Evolutionary conservation across 2,329 filamentous ascomycete genomes (phyloP).

Genomic region (Colletotrichum kahawae): DNA sequence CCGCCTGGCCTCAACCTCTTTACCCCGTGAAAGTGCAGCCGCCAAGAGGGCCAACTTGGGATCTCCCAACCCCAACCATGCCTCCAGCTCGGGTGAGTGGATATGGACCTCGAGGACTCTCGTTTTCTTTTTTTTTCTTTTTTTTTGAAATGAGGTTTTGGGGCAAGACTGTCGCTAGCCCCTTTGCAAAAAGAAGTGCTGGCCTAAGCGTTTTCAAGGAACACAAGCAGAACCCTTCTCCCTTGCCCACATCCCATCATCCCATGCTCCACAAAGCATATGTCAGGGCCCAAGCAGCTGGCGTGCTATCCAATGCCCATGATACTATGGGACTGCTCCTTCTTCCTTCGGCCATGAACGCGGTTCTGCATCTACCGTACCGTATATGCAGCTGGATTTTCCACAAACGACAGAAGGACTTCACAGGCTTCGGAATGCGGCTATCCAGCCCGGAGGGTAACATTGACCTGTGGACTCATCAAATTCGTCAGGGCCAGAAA

Average conservation of each 20-base stretch:
- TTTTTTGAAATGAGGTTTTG: not conserved
- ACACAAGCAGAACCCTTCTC: not conserved
- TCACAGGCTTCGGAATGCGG: not conserved
- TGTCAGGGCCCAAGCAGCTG: not conserved
- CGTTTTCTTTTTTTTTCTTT: too few relatives aligned
- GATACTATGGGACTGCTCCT: not conserved
- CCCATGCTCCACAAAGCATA: not conserved
- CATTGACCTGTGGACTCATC: not conserved
- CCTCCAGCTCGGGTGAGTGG: not conserved
- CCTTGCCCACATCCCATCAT: not conserved
- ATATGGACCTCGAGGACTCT: not conserved
- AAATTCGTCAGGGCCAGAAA: not conserved
- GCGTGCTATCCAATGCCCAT: not conserved
- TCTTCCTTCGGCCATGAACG: not conserved
- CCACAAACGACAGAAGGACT: not conserved
- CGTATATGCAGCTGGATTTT: not conserved
- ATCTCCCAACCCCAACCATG: not conserved
- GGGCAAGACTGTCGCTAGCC: not conserved
- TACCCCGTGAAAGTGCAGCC: not conserved
- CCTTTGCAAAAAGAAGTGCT: not conserved
- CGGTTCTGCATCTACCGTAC: not conserved
- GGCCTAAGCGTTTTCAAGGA: not conserved
- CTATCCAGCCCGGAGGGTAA: not conserved
- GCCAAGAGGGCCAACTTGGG: conserved; percentile 13
- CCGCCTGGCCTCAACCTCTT: not conserved